These are phyloP conservation scores for Beauveria brongniartii DNA, from an alignment of 2,329 filamentous ascomycete genomes.

Conservation along the genomic window DNA sequence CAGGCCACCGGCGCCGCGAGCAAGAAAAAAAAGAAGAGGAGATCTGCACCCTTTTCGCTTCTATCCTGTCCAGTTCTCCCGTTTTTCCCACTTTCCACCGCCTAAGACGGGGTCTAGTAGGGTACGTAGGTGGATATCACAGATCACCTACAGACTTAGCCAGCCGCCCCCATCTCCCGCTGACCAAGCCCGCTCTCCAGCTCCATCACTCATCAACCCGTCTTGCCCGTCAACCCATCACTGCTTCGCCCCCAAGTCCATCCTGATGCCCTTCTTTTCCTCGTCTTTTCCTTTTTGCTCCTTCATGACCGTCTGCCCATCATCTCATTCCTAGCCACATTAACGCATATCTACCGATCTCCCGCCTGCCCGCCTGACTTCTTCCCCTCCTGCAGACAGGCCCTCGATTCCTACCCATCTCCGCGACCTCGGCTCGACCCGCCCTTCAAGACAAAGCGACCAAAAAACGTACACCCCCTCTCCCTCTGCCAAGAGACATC, in stretches of 20 bases:
- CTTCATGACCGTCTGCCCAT: not conserved
- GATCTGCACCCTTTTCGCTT: not conserved
- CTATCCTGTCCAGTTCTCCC: not conserved
- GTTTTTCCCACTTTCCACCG: not conserved
- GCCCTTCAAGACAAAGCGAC: not conserved
- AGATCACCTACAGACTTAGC: not conserved
- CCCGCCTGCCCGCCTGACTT: not conserved
- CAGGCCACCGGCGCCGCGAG: not conserved
- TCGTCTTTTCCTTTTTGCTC: not conserved
- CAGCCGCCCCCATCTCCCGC: not conserved
- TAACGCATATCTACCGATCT: too few species aligned
- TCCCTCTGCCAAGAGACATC: not conserved
- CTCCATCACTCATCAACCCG: not conserved
- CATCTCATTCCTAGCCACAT: not conserved
- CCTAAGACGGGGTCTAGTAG: too few species aligned
- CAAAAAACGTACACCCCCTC: not conserved
- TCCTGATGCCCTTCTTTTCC: not conserved
- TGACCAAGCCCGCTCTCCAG: conserved; percentile 2
- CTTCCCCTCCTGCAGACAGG: too few species aligned
- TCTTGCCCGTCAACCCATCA: too few species aligned
- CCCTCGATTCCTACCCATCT: not conserved
- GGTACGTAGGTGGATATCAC: not conserved
- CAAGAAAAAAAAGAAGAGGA: not conserved
- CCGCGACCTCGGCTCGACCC: not conserved
- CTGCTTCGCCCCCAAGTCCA: not conserved